These are phyloP conservation scores for Irpex lacteus DNA, from an alignment of 1,284 basidiomycete species.

Conservation along the genomic window DNA sequence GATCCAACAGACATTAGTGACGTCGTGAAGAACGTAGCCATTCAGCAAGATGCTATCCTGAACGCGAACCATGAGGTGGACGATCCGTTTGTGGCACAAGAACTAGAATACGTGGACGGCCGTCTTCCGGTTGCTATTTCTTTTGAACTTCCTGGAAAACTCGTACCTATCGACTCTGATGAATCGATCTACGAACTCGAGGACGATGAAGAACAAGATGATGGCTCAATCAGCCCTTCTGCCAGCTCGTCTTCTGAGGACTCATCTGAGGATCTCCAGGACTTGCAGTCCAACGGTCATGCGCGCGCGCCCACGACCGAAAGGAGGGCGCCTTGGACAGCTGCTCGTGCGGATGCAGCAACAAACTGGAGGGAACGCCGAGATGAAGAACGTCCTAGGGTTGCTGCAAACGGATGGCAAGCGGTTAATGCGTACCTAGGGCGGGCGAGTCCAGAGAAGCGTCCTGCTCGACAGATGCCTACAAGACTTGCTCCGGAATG, in stretches of 20 bases:
- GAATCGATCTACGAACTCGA: not conserved
- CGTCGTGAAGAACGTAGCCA: not conserved
- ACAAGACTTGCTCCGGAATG: not conserved
- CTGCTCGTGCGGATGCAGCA: not conserved
- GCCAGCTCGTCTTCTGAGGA: not conserved
- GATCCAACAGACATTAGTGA: not conserved
- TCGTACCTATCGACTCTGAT: not conserved
- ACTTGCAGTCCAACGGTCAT: not conserved
- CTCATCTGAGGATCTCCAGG: not conserved
- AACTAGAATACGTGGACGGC: not conserved
- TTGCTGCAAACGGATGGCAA: not conserved
- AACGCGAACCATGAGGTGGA: not conserved
- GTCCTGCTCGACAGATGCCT: not conserved
- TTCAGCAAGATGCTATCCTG: not conserved
- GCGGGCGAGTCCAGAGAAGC: not conserved
- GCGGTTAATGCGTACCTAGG: not conserved
- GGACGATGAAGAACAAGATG: not conserved
- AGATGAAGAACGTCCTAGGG: not conserved
- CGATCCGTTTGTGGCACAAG: not conserved
- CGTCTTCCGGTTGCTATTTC: not conserved
- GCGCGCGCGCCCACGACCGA: not conserved
- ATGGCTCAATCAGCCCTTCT: not conserved
- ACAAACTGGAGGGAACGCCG: not conserved
- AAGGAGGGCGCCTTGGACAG: not conserved
- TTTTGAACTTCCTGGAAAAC: not conserved